Conservation (phyloP, 78 protist genomes). For the Creolimax fragrantissima region DNA sequence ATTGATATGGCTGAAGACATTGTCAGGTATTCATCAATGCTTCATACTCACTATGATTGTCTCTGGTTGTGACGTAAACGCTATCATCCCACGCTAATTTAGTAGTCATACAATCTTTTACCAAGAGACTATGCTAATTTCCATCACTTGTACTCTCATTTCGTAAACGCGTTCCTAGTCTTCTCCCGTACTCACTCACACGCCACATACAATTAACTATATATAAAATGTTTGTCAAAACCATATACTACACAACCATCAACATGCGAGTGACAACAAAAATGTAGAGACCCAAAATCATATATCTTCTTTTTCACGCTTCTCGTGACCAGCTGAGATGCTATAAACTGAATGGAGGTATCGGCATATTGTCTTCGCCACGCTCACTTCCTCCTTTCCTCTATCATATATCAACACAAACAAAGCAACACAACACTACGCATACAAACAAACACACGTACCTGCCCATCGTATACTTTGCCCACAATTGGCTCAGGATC, state of each 20-base stretch:
- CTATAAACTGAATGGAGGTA: background rate
- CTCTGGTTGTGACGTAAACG: no score
- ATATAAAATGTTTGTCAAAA: background rate
- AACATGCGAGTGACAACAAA: background rate
- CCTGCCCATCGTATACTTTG: slow-evolving; percentile 57
- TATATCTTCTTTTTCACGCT: background rate
- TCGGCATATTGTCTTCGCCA: background rate
- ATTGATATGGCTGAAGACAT: no score
- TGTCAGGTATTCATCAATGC: no score
- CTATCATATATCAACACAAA: background rate
- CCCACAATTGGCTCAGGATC: slow-evolving; percentile 58
- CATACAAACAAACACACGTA: background rate
- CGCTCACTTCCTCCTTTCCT: background rate
- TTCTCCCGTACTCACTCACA: background rate
- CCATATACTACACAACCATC: background rate
- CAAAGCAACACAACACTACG: background rate
- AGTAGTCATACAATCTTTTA: no score
- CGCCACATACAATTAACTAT: background rate
- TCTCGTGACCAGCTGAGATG: background rate
- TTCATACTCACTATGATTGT: no score
- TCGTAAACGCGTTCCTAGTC: no score
- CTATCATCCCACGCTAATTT: no score
- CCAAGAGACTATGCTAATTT: no score
- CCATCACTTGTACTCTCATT: no score
- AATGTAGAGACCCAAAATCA: background rate